These are phyloP conservation scores for Corchorus capsularis DNA, from an alignment of 345 rosid species.

Conservation along the genomic window DNA sequence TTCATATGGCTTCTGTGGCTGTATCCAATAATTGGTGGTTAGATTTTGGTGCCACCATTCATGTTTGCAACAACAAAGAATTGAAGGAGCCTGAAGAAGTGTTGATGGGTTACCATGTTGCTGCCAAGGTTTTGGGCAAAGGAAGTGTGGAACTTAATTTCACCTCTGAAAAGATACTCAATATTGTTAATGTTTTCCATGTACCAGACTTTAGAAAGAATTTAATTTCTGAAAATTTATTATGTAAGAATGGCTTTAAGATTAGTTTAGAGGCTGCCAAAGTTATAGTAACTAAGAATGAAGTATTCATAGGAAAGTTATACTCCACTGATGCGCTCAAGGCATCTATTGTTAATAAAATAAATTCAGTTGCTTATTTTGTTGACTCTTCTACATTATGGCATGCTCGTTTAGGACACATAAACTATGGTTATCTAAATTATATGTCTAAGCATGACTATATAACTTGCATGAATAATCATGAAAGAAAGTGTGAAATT, in stretches of 20 bases:
- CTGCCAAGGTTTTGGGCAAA: neutral
- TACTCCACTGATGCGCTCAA: constrained; percentile 18
- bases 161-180: neutral
- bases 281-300: neutral
- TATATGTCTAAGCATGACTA: neutral
- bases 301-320: constrained; percentile 1
- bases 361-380: neutral
- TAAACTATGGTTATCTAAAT: neutral
- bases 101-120: neutral
- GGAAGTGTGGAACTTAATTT: neutral
- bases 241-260: constrained; percentile 11
- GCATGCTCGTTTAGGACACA: constrained; percentile 16
- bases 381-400: no score
- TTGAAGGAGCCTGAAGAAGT: neutral
- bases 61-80: no score
- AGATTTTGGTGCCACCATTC: neutral
- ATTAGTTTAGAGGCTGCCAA: neutral
- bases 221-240: neutral
- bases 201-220: constrained; percentile 4
- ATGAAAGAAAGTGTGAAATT: neutral
- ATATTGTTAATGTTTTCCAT: neutral
- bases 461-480: neutral
- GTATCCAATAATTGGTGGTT: neutral
- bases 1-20: no score
- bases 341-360: neutral